phyloP scores from a whole-genome alignment of 1,284 basidiomycete species.

The Trichosporon sp. region DNA sequence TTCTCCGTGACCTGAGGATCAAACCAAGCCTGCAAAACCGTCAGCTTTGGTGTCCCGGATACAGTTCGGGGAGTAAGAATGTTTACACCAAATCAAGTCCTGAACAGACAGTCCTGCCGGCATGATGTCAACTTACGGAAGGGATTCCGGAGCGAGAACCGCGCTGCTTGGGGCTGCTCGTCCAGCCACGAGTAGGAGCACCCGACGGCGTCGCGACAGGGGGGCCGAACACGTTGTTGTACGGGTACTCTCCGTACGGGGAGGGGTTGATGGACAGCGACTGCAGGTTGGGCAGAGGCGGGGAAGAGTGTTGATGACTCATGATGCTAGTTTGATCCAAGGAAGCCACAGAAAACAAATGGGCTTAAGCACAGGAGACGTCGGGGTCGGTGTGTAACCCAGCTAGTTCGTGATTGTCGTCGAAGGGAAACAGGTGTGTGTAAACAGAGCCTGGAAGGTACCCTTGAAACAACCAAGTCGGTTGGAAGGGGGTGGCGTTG shows the following conservation, averaged over 20 bases:
- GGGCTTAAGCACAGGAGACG: background rate
- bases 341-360: background rate
- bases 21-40: slow-evolving; percentile 46
- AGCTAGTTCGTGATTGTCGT: background rate
- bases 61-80: background rate
- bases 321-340: slow-evolving; percentile 19
- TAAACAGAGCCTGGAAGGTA: background rate
- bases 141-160: slow-evolving; percentile 51
- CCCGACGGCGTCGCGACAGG: slow-evolving; percentile 35
- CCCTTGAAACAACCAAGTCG: slow-evolving; percentile 2
- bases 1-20: slow-evolving; percentile 36
- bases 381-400: background rate
- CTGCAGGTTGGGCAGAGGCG: slow-evolving; percentile 51
- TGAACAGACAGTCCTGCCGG: background rate
- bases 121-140: slow-evolving; percentile 35
- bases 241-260: slow-evolving; percentile 46
- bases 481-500: slow-evolving; percentile 9
- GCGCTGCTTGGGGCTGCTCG: slow-evolving; percentile 41
- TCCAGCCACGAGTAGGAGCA: slow-evolving; percentile 38
- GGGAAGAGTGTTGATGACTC: slow-evolving; percentile 40
- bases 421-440: background rate
- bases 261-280: slow-evolving; percentile 46
- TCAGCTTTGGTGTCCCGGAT: background rate
- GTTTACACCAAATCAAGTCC: background rate
- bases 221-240: slow-evolving; percentile 53